Evolutionary conservation across 306 rosid genomes (phyloP), one percentile per base, ranked within the genome.

Genomic region (Lathyrus tuberosus): DNA sequence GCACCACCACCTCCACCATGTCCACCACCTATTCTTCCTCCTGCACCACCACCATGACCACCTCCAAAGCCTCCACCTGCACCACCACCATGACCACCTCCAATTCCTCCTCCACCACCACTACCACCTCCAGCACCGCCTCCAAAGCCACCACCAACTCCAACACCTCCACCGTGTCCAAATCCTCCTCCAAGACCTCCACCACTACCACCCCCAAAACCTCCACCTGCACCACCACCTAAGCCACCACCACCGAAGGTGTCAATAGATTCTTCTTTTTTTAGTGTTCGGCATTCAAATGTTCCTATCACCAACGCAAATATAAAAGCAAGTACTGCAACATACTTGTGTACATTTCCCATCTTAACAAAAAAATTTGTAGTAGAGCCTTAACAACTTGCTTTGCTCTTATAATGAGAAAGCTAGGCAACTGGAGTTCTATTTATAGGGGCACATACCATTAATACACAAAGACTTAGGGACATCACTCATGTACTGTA

Each of bases 381-480:
- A 4, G 43, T 13, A 11, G 38, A 43, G n/a, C 58, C 5, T 30
- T 2, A 42, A 73, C 24, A 11, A 9, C 59, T 66, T 62, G 58
- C 31, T 38, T 33, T 76, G 51, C 17, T 68, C n/a, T 64, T 66
- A 62, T 17, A 3, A 51, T 75, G 41, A 61, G n/a, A 70, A 76
- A 16, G 44, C 66, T 33, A 26, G 30, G 65, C 46, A 53, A 22
- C 17, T 18, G 5, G 60, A 44, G 43, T 8, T 22, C 8, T 72
- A 84, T 66, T 86, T 90, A 88, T 88, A 86, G 75, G n/a, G 38
- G 62, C 20, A 62, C 18, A 68, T 69, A 30, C 4, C 76, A 81
- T 83, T 65, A 84, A 85, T 88, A 44, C 75, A 68, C 35, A 46
- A 61, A 76, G 96, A 67, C 78, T 67, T 28, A 35, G 24, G 18